A percentile compares a stretch with the other conserved stretches of the same genome.
Evolutionary conservation across 2,329 filamentous ascomycete genomes (phyloP).

Genomic region (Dothideomycetidae sp.): DNA sequence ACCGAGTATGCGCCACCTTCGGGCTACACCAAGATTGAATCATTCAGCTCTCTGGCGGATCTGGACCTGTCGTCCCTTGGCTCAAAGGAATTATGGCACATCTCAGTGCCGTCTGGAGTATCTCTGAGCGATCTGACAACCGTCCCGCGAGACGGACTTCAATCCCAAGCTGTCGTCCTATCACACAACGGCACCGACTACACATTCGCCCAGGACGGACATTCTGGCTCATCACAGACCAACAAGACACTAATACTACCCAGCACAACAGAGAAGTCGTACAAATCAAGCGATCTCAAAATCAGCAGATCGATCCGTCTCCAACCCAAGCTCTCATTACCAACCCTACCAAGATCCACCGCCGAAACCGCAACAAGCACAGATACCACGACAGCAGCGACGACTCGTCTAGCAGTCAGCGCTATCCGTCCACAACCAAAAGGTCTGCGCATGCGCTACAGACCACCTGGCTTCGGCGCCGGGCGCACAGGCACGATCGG

Average conservation of each 20-base stretch:
- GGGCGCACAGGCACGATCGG: slow-evolving; percentile 31
- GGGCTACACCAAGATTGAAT: slow-evolving; percentile 32
- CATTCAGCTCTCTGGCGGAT: slow-evolving; percentile 28
- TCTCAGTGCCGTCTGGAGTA: slow-evolving; percentile 55
- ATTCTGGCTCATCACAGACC: slow-evolving; percentile 9
- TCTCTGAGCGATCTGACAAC: slow-evolving; percentile 54
- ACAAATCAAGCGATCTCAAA: neutral
- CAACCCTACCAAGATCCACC: slow-evolving; percentile 26
- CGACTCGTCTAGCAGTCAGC: neutral
- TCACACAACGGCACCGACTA: slow-evolving; percentile 51
- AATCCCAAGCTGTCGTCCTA: slow-evolving; percentile 41
- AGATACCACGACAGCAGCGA: slow-evolving; percentile 23
- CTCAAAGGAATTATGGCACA: slow-evolving; percentile 69
- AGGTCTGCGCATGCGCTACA: slow-evolving; percentile 52
- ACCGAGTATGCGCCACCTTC: slow-evolving; percentile 22
- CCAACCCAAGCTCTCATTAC: slow-evolving; percentile 47
- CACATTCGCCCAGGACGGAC: slow-evolving; percentile 14
- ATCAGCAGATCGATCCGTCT: slow-evolving; percentile 37
- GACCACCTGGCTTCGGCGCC: slow-evolving; percentile 46
- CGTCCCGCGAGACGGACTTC: slow-evolving; percentile 46
- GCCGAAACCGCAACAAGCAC: slow-evolving; percentile 27
- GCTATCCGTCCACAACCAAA: slow-evolving; percentile 46
- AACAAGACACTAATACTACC: slow-evolving; percentile 15
- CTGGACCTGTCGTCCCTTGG: slow-evolving; percentile 45
- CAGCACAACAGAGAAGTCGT: slow-evolving; percentile 38